phyloP scores from a whole-genome alignment of 495 filamentous ascomycete genomes.

The Neurospora tetrasperma region DNA sequence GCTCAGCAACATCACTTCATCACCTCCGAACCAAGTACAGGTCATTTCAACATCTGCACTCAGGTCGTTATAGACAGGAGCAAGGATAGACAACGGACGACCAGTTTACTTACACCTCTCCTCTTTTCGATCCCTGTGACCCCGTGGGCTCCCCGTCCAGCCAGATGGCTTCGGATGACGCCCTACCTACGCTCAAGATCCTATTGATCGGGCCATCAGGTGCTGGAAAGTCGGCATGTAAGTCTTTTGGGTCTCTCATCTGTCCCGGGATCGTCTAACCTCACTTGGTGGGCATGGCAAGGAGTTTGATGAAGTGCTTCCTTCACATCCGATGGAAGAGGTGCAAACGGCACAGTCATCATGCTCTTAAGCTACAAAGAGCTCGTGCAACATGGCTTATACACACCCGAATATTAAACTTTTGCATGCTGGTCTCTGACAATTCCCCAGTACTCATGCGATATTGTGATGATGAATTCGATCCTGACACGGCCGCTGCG shows the following conservation, averaged over 20 bases:
- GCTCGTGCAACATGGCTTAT: not conserved
- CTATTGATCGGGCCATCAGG: slow-evolving; percentile 44
- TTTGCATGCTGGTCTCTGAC: not conserved
- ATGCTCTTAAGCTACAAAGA: not conserved
- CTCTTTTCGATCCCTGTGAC: not conserved
- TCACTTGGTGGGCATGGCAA: not conserved
- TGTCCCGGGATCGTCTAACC: not conserved
- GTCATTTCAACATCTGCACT: not conserved
- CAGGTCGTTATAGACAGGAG: not conserved
- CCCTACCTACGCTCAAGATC: slow-evolving; percentile 41
- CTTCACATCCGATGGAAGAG: not conserved
- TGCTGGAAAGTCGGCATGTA: slow-evolving; percentile 45
- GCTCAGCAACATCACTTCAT: not conserved
- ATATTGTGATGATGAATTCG: slow-evolving; percentile 51
- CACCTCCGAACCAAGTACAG: not conserved
- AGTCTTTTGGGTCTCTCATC: slow-evolving; percentile 8
- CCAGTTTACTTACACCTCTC: not conserved
- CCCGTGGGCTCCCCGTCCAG: not conserved
- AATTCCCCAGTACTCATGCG: slow-evolving; percentile 14
- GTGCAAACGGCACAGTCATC: not conserved
- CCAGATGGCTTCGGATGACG: slow-evolving; percentile 37
- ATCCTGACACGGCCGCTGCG: slow-evolving; percentile 44
- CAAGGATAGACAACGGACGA: not conserved
- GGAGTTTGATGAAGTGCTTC: not conserved
- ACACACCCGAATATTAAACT: not conserved